phyloP scores from a whole-genome alignment of 306 rosid genomes.

The Begonia peltatifolia region DNA sequence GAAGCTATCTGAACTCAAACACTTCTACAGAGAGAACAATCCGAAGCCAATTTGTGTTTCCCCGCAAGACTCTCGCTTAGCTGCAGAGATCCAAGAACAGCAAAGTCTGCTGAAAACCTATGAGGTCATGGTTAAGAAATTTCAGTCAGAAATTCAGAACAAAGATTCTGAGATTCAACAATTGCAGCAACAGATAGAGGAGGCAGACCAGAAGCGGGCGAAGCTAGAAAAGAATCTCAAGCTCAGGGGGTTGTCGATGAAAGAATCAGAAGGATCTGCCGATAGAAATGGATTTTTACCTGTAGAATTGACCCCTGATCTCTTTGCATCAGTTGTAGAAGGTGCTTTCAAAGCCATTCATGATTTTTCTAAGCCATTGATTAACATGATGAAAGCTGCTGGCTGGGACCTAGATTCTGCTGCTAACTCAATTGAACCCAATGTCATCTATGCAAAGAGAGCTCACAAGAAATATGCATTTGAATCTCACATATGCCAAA shows the following conservation, averaged over 20 bases:
- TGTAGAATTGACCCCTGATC: slow-evolving; percentile 13
- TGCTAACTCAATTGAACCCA: slow-evolving; percentile 31
- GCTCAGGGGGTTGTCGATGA: slow-evolving; percentile 28
- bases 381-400: slow-evolving; percentile 63
- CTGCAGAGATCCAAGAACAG: not conserved
- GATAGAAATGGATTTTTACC: too few species aligned
- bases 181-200: slow-evolving; percentile 20
- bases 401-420: slow-evolving; percentile 80
- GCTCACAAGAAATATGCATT: slow-evolving; percentile 70
- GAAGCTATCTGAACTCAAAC: slow-evolving; percentile 55
- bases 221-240: slow-evolving; percentile 27
- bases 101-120: slow-evolving; percentile 22
- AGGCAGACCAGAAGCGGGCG: slow-evolving; percentile 28
- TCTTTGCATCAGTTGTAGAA: slow-evolving; percentile 30
- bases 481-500: slow-evolving; percentile 58
- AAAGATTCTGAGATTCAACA: slow-evolving; percentile 30
- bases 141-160: slow-evolving; percentile 39
- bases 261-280: slow-evolving; percentile 11
- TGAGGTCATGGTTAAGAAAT: slow-evolving; percentile 26
- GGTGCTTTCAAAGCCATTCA: slow-evolving; percentile 56
- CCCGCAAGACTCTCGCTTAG: too few species aligned
- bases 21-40: slow-evolving; percentile 20
- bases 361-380: slow-evolving; percentile 72
- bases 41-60: slow-evolving; percentile 10
- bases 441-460: slow-evolving; percentile 43